Percentiles rank a stretch among this genome's conserved stretches.
Evolutionary conservation across 2,329 filamentous ascomycete species (phyloP).

Genomic region (Mycosphaerella sp.): DNA sequence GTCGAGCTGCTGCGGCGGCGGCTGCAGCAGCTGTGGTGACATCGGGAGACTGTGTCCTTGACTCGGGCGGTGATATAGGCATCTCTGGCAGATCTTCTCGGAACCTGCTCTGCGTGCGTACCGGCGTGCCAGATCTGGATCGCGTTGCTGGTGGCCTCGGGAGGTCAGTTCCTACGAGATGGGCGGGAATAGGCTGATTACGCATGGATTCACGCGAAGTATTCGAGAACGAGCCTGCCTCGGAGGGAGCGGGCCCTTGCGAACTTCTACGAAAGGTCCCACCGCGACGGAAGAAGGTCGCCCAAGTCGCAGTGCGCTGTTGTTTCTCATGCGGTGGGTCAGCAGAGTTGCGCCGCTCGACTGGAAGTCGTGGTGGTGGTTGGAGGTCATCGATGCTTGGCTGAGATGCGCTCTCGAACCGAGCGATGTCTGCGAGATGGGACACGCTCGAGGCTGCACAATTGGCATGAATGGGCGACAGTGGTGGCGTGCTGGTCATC

Average conservation of each 20-base stretch:
- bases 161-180: slow-evolving; percentile 38
- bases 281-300: slow-evolving; percentile 68
- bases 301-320: slow-evolving; percentile 48
- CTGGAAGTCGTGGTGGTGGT: slow-evolving; percentile 26
- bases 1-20: slow-evolving; percentile 38
- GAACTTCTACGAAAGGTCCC: slow-evolving; percentile 32
- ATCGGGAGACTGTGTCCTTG: slow-evolving; percentile 72
- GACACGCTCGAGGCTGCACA: slow-evolving; percentile 14
- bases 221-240: slow-evolving; percentile 66
- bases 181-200: slow-evolving; percentile 48
- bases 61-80: slow-evolving; percentile 77
- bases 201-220: slow-evolving; percentile 83
- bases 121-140: slow-evolving; percentile 54
- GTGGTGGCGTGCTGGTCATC: slow-evolving; percentile 41
- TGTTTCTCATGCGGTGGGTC: slow-evolving; percentile 42
- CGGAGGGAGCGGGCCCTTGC: slow-evolving; percentile 55
- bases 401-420: slow-evolving; percentile 17
- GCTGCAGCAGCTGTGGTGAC: slow-evolving; percentile 46
- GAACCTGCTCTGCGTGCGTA: slow-evolving; percentile 83
- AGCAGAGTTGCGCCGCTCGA: slow-evolving; percentile 35
- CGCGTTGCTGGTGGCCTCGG: slow-evolving; percentile 36
- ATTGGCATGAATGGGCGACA: slow-evolving; percentile 27
- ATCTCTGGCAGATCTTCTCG: slow-evolving; percentile 85
- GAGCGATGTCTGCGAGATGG: slow-evolving; percentile 17
- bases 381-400: slow-evolving; percentile 21